phyloP scores from a whole-genome alignment of 2,329 filamentous ascomycete genomes.

The Sporothrix luriei region DNA sequence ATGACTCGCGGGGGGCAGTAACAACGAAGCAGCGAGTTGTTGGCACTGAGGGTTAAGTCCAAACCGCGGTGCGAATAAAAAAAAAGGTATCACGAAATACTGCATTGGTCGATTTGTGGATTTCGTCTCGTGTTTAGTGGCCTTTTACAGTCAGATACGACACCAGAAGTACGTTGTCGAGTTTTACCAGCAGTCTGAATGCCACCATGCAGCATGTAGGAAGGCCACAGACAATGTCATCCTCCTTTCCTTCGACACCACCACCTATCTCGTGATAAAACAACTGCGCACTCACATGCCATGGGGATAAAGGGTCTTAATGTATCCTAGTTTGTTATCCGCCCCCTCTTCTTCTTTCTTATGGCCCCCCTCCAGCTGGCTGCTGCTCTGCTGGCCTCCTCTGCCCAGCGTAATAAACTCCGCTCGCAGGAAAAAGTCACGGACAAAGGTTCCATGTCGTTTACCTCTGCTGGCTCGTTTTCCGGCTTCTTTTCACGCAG shows the following conservation, averaged over 20 bases:
- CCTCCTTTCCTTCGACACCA: neutral
- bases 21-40: neutral
- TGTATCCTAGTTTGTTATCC: slow-evolving; percentile 17
- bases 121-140: neutral
- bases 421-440: slow-evolving; percentile 9
- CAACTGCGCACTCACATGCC: neutral
- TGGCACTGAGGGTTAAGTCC: neutral
- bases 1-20: slow-evolving; percentile 1
- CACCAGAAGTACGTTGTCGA: slow-evolving; percentile 1
- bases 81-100: neutral
- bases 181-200: neutral
- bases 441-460: slow-evolving; percentile 21
- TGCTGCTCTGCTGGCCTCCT: neutral
- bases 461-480: neutral
- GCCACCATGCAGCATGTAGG: neutral
- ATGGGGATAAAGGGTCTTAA: slow-evolving; percentile 9
- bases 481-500: neutral
- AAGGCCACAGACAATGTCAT: neutral
- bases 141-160: neutral
- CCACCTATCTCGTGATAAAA: neutral
- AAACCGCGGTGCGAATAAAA: too few species aligned
- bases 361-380: neutral
- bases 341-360: neutral
- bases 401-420: too few species aligned
- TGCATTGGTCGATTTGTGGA: neutral